Evolutionary conservation across 2,329 filamentous ascomycete genomes (phyloP), one percentile per base, ranked within the genome.

Genomic region (Sporothrix luriei): DNA sequence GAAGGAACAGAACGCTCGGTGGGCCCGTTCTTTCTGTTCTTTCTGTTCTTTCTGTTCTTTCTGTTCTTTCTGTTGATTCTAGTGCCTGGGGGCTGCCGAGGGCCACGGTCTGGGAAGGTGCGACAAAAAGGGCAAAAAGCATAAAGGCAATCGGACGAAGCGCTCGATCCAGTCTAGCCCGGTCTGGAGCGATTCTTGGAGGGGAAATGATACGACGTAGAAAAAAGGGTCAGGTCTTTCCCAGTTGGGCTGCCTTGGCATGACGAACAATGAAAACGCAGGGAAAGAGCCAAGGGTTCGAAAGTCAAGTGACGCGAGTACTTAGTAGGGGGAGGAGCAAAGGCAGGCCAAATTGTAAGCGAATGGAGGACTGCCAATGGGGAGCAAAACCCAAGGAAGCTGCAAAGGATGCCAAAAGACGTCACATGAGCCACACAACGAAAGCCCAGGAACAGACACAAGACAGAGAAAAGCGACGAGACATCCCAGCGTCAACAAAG

Each of bases 111-210:
- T 43, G 40, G 13, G 14, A 16, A 10, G 14, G 14, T 43, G 14
- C 11, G 40, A 13, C 3, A 13, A 13, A 16, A 16, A 0, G 40
- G 40, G 40, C 24, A 33, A 57, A 43, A 43, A 43, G 40, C 40
- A 43, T 43, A 62, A 26, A 46, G 57, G 46, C 62, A 66, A 54
- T 54, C 49, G 64, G 49, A 54, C 64, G 33, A 54, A 19, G 29
- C 16, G 49, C 64, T 54, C 33, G 49, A 66, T 54, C 64, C 55
- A 33, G 64, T 66, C 33, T 54, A 54, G 62, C 46, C 19, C 19
- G 11, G 48, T 9, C 48, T 52, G 48, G 62, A 52, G 13, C 46
- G 48, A 66, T 33, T 40, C 48, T 54, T 43, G 49, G 29, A 21
- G 21, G 14, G 29, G 40, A 29, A 29, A 29, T 29, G 5, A 29